Base-by-base conservation (phyloP, 441 rosid species). In the Theobroma grandiflorum region DNA sequence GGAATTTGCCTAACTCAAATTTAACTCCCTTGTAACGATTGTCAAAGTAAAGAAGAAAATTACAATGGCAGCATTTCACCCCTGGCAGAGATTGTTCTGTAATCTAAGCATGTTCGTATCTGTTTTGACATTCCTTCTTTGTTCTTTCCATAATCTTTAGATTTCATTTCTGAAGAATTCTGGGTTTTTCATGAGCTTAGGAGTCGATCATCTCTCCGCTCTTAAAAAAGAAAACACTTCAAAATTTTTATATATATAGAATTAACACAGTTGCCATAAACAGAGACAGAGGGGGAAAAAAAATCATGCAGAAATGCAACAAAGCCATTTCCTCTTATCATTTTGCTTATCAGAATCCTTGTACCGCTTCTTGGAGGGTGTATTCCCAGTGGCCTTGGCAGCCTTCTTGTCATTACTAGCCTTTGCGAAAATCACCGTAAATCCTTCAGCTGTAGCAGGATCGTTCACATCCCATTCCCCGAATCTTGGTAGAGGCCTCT, bases 401-500 rank as follows among this genome's bases (percentile, higher is more conserved):
- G 67, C 43, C 53, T 77, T 77, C 55, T 55, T 67, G 8, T 77
- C 80, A 5, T 77, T 12, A 8, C 80, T 77, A 15, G 80, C 80
- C 74, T 78, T 78, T 9, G 53, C 50, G 16, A 78, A 78, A 31
- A 78, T 78, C 55, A 78, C 55, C 33, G 75, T 68, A 11, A 67
- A 78, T 6, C 80, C 80, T 42, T 77, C 80, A 2, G 80, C 57
- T 1, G 75, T 78, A 8, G 75, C 67, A 5, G 80, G 80, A 68
- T 78, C 68, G 62, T 78, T 69, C 14, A 68, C 75, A 59, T 78
- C 80, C 80, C 80, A 69, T 68, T 58, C 80, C 16, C 80, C 80
- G 42, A 58, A 78, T 59, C 53, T 69, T 6, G 75, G 75, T n/a
- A 78, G 40, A 55, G 75, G 55, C 9, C 74, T 55, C 40, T 77